Evolutionary conservation across 2,329 filamentous ascomycete genomes (phyloP), one percentile per base, ranked within the genome.

Genomic region (Botrytis tulipae): DNA sequence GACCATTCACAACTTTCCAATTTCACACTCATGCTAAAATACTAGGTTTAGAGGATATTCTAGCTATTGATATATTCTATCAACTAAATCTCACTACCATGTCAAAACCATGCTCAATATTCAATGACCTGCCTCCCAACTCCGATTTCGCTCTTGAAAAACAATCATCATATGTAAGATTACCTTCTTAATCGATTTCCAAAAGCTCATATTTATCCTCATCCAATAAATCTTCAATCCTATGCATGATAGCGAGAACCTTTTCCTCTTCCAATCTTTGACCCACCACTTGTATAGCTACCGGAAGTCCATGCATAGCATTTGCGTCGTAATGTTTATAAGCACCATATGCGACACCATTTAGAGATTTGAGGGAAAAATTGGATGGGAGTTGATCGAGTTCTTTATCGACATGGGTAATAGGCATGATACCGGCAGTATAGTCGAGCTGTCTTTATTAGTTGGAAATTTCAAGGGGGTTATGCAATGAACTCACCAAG

Each of bases 291-390:
- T 81, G 80, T 12, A 98, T 90, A 0, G 89, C 95, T 0, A 97
- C 93, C 0, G 95, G 95, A 59, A 98, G 84, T 0, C 94, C 95
- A 65, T 93, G 91, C 95, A 98, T 98, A 74, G 89, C 90, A 22
- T 85, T 83, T 0, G 93, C 90, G 81, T 98, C 89, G 81, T 98
- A 98, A 78, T 94, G 87, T 82, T 92, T 94, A 82, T 96, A 97
- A 0, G 93, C 95, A 4, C 95, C 94, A 73, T 87, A 86, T 0
- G 94, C 93, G 14, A 98, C 89, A 4, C 92, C 91, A 77, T 97
- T 96, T 69, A 95, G 85, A 72, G 88, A 88, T 73, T 85, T 86
- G 65, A 91, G 81, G 46, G 87, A 87, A 82, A 91, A 93, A 1
- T 82, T 83, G 0, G 83, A 78, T 0, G 94, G 89, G 0, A 95